Percentiles rank a stretch among this genome's conserved stretches.
Evolutionary conservation across 139 green algal genomes (phyloP).

Genomic region (Deuterostichococcus epilithicus): DNA sequence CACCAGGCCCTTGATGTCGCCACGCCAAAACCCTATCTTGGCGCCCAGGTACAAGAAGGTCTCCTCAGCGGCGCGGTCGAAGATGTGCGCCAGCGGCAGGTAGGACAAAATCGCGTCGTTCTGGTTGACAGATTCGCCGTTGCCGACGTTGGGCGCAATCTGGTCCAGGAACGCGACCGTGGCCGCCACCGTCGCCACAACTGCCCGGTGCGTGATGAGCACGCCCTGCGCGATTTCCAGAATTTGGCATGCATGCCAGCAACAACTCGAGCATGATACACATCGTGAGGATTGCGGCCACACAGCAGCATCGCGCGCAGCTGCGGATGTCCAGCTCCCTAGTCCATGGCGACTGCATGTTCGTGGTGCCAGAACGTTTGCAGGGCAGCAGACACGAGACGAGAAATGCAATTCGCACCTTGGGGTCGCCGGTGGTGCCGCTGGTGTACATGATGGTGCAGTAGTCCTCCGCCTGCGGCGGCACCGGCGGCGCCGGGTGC

Average conservation of each 20-base stretch:
- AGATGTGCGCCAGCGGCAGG: conserved; percentile 90
- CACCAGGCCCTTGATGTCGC: conserved; percentile 72
- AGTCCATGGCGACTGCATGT: too few species aligned
- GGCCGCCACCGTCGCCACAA: conserved; percentile 55
- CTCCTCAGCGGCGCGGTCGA: conserved; percentile 77
- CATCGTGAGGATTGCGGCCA: background rate
- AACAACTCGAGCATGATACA: too few species aligned
- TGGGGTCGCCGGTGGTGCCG: conserved; percentile 83
- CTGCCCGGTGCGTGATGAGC: conserved; percentile 63
- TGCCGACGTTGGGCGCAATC: conserved; percentile 3
- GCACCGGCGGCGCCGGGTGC: conserved; percentile 37
- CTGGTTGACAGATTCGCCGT: background rate
- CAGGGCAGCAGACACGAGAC: background rate
- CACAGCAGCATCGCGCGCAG: too few species aligned
- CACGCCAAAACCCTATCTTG: conserved; percentile 79
- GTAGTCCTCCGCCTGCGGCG: conserved; percentile 69
- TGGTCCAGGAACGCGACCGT: conserved; percentile 45
- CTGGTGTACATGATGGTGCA: conserved; percentile 95
- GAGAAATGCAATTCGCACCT: conserved; percentile 23
- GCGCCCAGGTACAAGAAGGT: conserved; percentile 66
- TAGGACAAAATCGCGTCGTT: conserved; percentile 68
- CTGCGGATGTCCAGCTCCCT: too few species aligned
- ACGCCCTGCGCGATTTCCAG: conserved; percentile 72
- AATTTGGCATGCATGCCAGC: too few species aligned
- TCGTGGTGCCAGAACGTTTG: background rate